A percentile compares a stretch with the other conserved stretches of the same genome.
Evolutionary conservation across 495 filamentous ascomycete genomes (phyloP).

Genomic region (Xylaria sp.): DNA sequence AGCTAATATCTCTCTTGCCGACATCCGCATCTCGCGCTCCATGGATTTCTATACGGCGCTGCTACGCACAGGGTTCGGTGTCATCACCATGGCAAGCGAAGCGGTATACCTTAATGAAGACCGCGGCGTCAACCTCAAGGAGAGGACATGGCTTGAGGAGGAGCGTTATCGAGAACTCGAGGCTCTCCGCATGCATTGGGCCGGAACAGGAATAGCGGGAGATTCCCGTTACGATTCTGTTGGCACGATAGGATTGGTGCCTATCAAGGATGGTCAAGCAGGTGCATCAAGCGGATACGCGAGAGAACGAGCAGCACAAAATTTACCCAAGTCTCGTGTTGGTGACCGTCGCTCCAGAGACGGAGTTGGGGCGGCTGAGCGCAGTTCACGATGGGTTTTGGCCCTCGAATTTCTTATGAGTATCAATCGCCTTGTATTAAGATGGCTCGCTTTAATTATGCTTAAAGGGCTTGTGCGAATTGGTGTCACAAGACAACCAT

Average conservation of each 20-base stretch:
- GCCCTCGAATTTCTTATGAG: constrained; percentile 75
- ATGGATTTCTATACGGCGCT: constrained; percentile 96
- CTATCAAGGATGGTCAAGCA: constrained; percentile 53
- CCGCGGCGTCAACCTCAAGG: constrained; percentile 70
- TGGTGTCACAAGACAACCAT: constrained; percentile 67
- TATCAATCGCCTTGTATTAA: constrained; percentile 70
- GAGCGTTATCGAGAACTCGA: constrained; percentile 74
- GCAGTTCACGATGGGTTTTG: constrained; percentile 74
- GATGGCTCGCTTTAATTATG: constrained; percentile 62
- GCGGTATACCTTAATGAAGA: constrained; percentile 96
- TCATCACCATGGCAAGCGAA: constrained; percentile 90
- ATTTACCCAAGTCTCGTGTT: constrained; percentile 55
- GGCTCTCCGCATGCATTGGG: constrained; percentile 59
- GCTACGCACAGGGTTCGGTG: constrained; percentile 81
- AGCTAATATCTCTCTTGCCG: constrained; percentile 82
- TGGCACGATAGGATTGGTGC: constrained; percentile 60
- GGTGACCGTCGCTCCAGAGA: constrained; percentile 57
- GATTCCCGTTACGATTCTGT: constrained; percentile 54
- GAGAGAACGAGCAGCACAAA: constrained; percentile 66
- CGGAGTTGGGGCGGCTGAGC: constrained; percentile 78
- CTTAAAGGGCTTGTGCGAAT: constrained; percentile 63
- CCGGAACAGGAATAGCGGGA: constrained; percentile 47
- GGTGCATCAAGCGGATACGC: constrained; percentile 67
- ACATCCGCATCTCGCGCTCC: constrained; percentile 76
- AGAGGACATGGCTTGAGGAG: constrained; percentile 92